A percentile compares a stretch with the other conserved stretches of the same genome.
Evolutionary conservation across 2,329 filamentous ascomycete species (phyloP).

Genomic region (Rutstroemia sp.): DNA sequence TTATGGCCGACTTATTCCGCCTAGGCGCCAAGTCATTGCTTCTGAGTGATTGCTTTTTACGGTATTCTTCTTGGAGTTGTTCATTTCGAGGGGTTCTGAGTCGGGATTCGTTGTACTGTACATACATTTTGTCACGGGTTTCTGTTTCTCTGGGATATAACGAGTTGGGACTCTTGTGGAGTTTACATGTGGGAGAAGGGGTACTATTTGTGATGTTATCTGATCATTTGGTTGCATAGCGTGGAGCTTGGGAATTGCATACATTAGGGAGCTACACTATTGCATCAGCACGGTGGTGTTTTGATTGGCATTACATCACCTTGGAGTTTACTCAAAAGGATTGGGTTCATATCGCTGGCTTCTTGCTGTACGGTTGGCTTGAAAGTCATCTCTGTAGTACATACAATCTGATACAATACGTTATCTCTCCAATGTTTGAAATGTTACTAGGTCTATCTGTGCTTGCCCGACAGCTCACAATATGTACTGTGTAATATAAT

Average conservation of each 20-base stretch:
- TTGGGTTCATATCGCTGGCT: too few relatives aligned
- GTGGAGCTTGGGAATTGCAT: conserved; percentile 5
- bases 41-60: conserved; percentile 9
- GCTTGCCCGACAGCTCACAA: neutral
- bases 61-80: neutral
- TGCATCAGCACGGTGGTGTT: conserved; percentile 5
- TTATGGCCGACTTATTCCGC: conserved; percentile 10
- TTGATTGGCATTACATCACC: too few relatives aligned
- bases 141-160: too few relatives aligned
- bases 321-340: too few relatives aligned
- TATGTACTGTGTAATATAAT: conserved; percentile 1
- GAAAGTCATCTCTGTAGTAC: too few relatives aligned
- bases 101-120: too few relatives aligned
- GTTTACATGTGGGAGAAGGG: neutral
- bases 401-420: too few relatives aligned
- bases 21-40: conserved; percentile 18
- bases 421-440: too few relatives aligned
- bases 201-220: neutral
- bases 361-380: too few relatives aligned
- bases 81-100: too few relatives aligned
- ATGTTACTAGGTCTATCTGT: neutral
- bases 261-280: neutral
- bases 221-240: conserved; percentile 3
- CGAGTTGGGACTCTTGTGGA: neutral
- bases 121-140: too few relatives aligned